phyloP scores from a whole-genome alignment of 176 grass and related monocot genomes.

The Oryza punctata region DNA sequence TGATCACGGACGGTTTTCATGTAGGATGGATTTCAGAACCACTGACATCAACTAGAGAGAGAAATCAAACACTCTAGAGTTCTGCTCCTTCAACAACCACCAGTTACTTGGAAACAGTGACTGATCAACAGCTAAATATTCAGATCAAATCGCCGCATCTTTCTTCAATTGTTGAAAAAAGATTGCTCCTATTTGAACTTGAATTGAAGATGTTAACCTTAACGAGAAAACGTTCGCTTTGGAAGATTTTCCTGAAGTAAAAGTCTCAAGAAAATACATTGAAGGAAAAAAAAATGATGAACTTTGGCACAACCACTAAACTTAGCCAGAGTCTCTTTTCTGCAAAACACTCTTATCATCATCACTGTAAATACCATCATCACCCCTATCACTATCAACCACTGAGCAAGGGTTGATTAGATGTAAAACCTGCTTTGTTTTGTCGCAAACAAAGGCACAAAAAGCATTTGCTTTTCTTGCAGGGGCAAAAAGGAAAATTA shows the following conservation, averaged over 20 bases:
- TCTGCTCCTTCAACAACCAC: too few relatives aligned
- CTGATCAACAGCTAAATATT: not conserved
- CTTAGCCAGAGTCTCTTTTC: not conserved
- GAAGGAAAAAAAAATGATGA: not conserved
- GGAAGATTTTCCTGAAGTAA: not conserved
- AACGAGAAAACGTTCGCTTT: not conserved
- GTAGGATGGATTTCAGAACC: too few relatives aligned
- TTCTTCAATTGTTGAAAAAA: not conserved
- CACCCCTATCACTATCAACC: not conserved
- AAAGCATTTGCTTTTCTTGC: not conserved
- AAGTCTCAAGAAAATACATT: not conserved
- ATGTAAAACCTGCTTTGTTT: not conserved
- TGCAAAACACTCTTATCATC: not conserved
- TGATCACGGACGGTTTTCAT: too few relatives aligned
- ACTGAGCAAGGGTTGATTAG: not conserved
- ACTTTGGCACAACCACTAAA: not conserved
- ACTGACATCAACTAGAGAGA: too few relatives aligned
- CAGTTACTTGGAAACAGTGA: not conserved
- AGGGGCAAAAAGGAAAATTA: not conserved
- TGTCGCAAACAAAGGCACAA: not conserved
- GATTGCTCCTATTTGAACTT: not conserved
- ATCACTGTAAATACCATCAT: not conserved
- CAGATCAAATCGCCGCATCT: too few relatives aligned
- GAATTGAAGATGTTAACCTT: not conserved
- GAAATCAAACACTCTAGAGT: too few relatives aligned